A percentile compares a stretch with the other conserved stretches of the same genome.
Evolutionary conservation across 2,329 filamentous ascomycete species (phyloP).

Genomic region (Pyricularia grisea): DNA sequence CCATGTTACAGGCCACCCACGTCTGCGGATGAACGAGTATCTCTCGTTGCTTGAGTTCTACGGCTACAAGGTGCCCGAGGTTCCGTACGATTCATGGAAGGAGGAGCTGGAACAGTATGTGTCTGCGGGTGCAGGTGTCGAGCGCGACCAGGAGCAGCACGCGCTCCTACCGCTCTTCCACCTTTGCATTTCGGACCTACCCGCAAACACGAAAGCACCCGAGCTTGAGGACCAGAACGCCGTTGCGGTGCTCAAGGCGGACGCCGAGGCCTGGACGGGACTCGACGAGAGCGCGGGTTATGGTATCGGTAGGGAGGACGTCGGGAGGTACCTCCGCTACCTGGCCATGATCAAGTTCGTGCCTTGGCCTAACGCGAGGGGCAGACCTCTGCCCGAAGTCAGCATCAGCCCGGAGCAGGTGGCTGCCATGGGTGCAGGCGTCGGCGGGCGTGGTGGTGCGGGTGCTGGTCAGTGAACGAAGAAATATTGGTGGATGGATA

Average conservation of each 20-base stretch:
- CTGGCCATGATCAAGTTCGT: slow-evolving; percentile 56
- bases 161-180: slow-evolving; percentile 69
- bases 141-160: slow-evolving; percentile 54
- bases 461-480: neutral
- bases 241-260: slow-evolving; percentile 50
- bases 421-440: neutral
- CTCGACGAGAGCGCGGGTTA: slow-evolving; percentile 27
- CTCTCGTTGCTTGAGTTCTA: slow-evolving; percentile 61
- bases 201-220: slow-evolving; percentile 58
- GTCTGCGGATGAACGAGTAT: slow-evolving; percentile 69
- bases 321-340: slow-evolving; percentile 56
- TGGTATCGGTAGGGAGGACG: slow-evolving; percentile 50
- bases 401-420: slow-evolving; percentile 1
- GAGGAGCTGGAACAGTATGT: slow-evolving; percentile 60
- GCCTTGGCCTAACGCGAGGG: slow-evolving; percentile 28
- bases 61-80: slow-evolving; percentile 60
- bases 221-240: slow-evolving; percentile 69
- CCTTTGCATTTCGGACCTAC: slow-evolving; percentile 63
- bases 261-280: slow-evolving; percentile 49
- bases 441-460: slow-evolving; percentile 4
- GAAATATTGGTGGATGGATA: neutral
- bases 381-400: slow-evolving; percentile 21
- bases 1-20: slow-evolving; percentile 72
- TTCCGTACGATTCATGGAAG: slow-evolving; percentile 62
- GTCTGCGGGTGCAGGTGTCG: slow-evolving; percentile 36